A percentile compares a stretch with the other conserved stretches of the same genome.
Conservation (phyloP, 208 protist genomes). For the Trypanosoma melophagium region DNA sequence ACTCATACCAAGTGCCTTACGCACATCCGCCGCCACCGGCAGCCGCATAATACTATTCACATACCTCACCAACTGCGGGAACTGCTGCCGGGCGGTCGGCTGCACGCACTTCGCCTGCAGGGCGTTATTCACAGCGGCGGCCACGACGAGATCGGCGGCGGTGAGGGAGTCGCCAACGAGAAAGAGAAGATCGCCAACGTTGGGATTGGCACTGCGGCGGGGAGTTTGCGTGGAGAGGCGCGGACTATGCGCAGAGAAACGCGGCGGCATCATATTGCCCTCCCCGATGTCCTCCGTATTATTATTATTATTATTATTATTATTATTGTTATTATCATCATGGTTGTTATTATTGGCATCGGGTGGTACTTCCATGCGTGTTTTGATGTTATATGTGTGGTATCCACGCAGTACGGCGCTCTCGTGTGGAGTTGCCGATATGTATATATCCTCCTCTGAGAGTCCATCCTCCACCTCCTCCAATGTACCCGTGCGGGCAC, state of each 20-base stretch:
- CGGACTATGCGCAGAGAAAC: not conserved
- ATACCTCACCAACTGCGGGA: conserved; percentile 42
- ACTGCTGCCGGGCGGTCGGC: conserved; percentile 31
- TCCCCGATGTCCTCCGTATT: not conserved
- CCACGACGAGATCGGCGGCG: conserved; percentile 60
- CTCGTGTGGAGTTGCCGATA: conserved; percentile 15
- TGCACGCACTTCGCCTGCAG: conserved; percentile 26
- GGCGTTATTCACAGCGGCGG: conserved; percentile 40
- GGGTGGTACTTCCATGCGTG: conserved; percentile 7
- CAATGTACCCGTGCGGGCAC: not conserved
- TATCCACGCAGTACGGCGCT: conserved; percentile 20
- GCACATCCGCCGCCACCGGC: conserved; percentile 54
- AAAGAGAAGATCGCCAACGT: conserved; percentile 48
- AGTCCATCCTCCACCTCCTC: conserved; percentile 5
- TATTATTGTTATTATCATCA: not conserved
- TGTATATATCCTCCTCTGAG: conserved; percentile 15
- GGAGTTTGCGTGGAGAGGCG: conserved; percentile 19
- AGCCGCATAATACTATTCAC: conserved; percentile 30
- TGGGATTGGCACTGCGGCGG: conserved; percentile 24
- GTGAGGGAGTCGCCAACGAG: conserved; percentile 75
- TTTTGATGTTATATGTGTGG: conserved; percentile 35
- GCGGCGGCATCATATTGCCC: not conserved
- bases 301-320: not conserved
- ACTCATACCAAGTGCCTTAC: conserved; percentile 49
- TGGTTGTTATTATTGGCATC: conserved; percentile 1